These are phyloP conservation scores for Mucor indicus DNA, from an alignment of 371 early-diverging fungal genomes.

Conservation along the genomic window DNA sequence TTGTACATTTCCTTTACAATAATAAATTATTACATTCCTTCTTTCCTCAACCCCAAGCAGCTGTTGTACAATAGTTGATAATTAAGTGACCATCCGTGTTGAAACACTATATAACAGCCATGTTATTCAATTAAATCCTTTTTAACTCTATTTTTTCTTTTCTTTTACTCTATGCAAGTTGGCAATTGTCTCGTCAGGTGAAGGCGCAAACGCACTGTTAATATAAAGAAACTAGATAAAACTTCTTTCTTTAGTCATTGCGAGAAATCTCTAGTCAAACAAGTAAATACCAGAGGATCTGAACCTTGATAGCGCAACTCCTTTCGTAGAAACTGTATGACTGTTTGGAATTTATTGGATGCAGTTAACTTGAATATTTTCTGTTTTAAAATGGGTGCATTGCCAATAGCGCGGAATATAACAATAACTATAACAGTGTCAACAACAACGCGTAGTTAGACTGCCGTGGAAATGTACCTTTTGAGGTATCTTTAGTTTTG, in stretches of 20 bases:
- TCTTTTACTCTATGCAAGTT: constrained; percentile 72
- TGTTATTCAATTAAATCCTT: background rate
- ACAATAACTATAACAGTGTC: constrained; percentile 65
- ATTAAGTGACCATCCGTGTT: constrained; percentile 78
- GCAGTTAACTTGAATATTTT: constrained; percentile 81
- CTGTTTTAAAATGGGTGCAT: constrained; percentile 90
- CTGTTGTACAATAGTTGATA: constrained; percentile 85
- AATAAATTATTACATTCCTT: background rate
- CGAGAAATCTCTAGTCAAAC: background rate
- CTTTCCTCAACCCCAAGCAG: constrained; percentile 81
- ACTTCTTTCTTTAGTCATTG: background rate
- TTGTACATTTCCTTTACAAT: background rate
- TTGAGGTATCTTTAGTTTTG: constrained; percentile 9
- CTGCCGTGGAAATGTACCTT: constrained; percentile 3
- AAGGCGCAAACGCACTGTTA: constrained; percentile 91
- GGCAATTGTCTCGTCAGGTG: constrained; percentile 86
- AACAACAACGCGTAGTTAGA: background rate
- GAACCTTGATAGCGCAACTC: constrained; percentile 73
- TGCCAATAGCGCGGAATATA: constrained; percentile 83
- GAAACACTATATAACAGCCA: constrained; percentile 58
- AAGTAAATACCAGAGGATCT: constrained; percentile 73
- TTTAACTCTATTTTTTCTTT: too few relatives aligned
- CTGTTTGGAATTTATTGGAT: constrained; percentile 77
- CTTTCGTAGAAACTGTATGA: constrained; percentile 81
- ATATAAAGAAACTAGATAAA: constrained; percentile 81